Percentiles rank a stretch among this genome's conserved stretches.
Conservation (phyloP, 1,284 basidiomycete genomes). For the Filobasidium uniguttulatum region DNA sequence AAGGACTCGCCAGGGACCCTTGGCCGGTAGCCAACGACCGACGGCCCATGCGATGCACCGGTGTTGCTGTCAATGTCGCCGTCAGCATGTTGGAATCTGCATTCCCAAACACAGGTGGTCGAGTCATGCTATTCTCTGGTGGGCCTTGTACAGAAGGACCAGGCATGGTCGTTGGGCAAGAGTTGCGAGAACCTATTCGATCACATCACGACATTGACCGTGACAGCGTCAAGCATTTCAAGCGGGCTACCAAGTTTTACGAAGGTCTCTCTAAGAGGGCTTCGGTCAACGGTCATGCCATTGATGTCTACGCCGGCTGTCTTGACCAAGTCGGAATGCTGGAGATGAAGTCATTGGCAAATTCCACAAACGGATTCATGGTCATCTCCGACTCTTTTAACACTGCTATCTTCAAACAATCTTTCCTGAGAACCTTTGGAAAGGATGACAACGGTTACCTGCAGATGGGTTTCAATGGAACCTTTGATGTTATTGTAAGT, state of each 20-base stretch:
- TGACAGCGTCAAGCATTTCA: constrained; percentile 94
- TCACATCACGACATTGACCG: constrained; percentile 99
- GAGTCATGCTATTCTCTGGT: constrained; percentile 93
- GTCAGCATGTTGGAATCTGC: constrained; percentile 91
- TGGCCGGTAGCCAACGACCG: constrained; percentile 97
- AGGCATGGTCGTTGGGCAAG: constrained; percentile 89
- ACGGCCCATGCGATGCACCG: constrained; percentile 87
- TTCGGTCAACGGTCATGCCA: constrained; percentile 84
- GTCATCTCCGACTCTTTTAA: constrained; percentile 95
- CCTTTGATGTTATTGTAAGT: constrained; percentile 85
- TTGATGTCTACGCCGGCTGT: constrained; percentile 94
- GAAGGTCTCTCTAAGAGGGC: constrained; percentile 87
- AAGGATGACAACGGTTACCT: constrained; percentile 89
- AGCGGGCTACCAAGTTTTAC: constrained; percentile 95
- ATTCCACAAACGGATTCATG: constrained; percentile 92
- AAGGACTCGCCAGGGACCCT: constrained; percentile 77
- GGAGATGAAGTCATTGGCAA: constrained; percentile 93
- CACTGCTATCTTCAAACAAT: constrained; percentile 98
- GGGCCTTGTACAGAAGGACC: constrained; percentile 96
- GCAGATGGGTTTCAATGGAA: constrained; percentile 98
- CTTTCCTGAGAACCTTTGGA: constrained; percentile 82
- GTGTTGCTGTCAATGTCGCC: constrained; percentile 86
- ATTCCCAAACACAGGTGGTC: constrained; percentile 88
- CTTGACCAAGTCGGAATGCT: constrained; percentile 94
- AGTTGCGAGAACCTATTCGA: constrained; percentile 92